Percentiles rank a stretch among this genome's conserved stretches.
phyloP scores from a whole-genome alignment of 2,329 filamentous ascomycete genomes.

The Eutypella sp. region DNA sequence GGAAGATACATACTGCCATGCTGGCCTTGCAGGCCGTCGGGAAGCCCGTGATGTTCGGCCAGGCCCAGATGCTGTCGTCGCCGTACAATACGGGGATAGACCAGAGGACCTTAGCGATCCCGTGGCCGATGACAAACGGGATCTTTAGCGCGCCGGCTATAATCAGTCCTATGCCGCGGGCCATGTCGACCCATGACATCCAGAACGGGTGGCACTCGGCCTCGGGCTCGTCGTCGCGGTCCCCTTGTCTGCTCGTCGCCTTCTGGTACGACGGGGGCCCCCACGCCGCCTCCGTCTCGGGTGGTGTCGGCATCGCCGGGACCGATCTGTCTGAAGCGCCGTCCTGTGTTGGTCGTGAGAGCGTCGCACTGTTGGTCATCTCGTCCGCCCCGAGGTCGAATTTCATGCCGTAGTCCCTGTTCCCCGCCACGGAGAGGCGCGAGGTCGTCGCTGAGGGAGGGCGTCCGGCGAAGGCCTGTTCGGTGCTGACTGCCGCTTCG shows the following conservation, averaged over 20 bases:
- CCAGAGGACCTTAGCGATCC: constrained; percentile 12
- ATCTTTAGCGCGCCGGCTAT: constrained; percentile 8
- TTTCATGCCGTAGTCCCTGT: constrained; percentile 14
- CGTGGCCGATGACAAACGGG: constrained; percentile 12
- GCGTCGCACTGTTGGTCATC: constrained; percentile 1
- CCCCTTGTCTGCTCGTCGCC: background rate
- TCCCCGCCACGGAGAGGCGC: constrained; percentile 11
- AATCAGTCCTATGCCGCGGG: constrained; percentile 8
- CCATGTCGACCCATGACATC: constrained; percentile 12
- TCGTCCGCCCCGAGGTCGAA: constrained; percentile 11
- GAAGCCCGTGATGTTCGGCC: constrained; percentile 15
- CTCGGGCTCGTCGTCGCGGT: constrained; percentile 5
- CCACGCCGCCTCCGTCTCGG: background rate
- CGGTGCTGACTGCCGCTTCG: background rate
- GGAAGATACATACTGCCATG: constrained; percentile 4
- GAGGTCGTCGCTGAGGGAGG: constrained; percentile 14
- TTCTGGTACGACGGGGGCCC: constrained; percentile 10
- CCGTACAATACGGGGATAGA: constrained; percentile 12
- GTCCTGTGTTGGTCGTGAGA: background rate
- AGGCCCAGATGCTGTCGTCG: constrained; percentile 11
- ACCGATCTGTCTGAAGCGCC: too few relatives aligned
- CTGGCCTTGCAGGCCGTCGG: constrained; percentile 9
- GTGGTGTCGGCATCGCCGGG: background rate
- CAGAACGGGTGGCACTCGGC: constrained; percentile 16
- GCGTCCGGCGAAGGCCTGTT: constrained; percentile 4